Percentiles rank a stretch among this genome's conserved stretches.
These are phyloP conservation scores for Neopestalotiopsis sp. DNA, from an alignment of 2,329 filamentous ascomycete genomes.

Conservation along the genomic window DNA sequence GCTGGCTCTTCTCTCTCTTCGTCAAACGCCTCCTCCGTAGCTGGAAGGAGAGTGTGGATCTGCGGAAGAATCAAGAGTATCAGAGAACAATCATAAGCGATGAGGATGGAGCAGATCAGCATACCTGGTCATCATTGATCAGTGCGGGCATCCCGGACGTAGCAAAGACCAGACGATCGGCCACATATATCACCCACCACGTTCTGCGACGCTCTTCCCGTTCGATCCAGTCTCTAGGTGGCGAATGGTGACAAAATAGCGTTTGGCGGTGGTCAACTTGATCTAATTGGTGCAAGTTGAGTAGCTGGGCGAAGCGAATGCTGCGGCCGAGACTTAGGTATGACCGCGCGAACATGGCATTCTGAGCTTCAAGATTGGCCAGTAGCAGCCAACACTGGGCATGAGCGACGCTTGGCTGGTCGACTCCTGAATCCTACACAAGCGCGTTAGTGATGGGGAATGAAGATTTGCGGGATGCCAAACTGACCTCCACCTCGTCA, in stretches of 20 bases:
- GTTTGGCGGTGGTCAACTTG: neutral
- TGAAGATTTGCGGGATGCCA: neutral
- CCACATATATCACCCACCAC: neutral
- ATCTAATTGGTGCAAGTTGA: neutral
- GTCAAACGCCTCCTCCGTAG: neutral
- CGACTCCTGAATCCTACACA: neutral
- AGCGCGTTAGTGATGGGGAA: neutral
- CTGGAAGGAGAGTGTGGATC: neutral
- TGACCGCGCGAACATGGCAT: slow-evolving; percentile 1
- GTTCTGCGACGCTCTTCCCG: slow-evolving; percentile 3
- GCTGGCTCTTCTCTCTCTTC: neutral
- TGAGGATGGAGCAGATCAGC: neutral
- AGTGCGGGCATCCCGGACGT: neutral
- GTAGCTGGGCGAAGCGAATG: neutral
- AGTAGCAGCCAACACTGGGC: slow-evolving; percentile 7
- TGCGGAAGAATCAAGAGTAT: neutral
- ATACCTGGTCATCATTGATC: neutral
- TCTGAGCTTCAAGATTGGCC: slow-evolving; percentile 12
- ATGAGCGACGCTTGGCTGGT: neutral
- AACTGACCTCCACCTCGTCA: neutral
- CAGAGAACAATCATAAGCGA: neutral
- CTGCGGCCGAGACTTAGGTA: neutral
- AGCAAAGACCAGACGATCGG: neutral
- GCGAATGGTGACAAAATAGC: neutral
- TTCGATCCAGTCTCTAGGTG: neutral